These are phyloP conservation scores for Wallacemonas rigidus DNA, from an alignment of 208 protist species.

Conservation along the genomic window DNA sequence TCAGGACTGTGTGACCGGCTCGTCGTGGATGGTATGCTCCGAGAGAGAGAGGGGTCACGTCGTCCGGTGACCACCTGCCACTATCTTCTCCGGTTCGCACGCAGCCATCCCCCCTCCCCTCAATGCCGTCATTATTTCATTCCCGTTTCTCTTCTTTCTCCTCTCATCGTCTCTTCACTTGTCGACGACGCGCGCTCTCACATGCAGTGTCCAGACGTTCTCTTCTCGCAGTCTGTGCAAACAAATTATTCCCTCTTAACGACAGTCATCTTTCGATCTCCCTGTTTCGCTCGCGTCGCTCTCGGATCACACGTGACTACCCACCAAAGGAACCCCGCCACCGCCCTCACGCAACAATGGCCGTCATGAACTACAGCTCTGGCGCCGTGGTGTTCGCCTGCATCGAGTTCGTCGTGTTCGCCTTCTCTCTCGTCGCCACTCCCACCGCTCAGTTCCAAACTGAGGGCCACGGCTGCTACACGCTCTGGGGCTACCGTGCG, in stretches of 20 bases:
- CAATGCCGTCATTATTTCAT: background rate
- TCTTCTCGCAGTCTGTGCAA: background rate
- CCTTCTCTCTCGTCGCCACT: constrained; percentile 21
- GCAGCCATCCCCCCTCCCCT: no score
- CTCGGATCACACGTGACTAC: no score
- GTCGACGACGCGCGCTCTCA: background rate
- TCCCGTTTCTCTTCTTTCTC: background rate
- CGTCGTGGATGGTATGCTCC: no score
- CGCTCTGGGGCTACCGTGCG: constrained; percentile 28
- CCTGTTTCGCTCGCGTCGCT: no score
- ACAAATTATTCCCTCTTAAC: background rate
- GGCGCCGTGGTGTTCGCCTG: constrained; percentile 24
- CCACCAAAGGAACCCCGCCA: background rate
- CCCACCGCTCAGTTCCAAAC: constrained; percentile 25
- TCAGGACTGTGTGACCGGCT: no score
- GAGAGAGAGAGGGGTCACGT: no score
- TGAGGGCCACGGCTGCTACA: constrained; percentile 21
- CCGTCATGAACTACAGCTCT: constrained; percentile 20
- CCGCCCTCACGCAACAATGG: constrained; percentile 11
- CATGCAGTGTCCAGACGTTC: background rate
- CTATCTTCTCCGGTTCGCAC: no score
- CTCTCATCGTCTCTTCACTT: background rate
- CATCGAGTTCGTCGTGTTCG: constrained; percentile 25
- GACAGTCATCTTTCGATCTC: no score
- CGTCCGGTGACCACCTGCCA: no score